These are phyloP conservation scores for Mycena pura DNA, from an alignment of 768 basidiomycete genomes.

Conservation along the genomic window DNA sequence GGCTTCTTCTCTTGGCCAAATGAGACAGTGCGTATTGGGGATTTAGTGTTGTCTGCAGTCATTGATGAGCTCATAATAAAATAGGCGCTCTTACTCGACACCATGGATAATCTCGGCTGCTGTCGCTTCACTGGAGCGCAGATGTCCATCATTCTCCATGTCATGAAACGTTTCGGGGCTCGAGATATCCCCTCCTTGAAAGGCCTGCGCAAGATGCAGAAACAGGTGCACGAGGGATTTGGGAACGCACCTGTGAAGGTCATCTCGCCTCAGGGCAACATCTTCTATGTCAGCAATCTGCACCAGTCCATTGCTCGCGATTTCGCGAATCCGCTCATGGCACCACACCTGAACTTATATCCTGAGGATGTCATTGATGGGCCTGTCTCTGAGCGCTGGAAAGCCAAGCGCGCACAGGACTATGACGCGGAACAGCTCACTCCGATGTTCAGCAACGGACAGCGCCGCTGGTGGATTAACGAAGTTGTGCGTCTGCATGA, in stretches of 20 bases:
- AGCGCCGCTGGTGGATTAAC: constrained; percentile 30
- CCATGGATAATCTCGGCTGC: constrained; percentile 39
- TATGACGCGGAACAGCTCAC: constrained; percentile 23
- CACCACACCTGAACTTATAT: constrained; percentile 35
- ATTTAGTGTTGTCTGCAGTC: too few species aligned
- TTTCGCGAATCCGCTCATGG: constrained; percentile 37
- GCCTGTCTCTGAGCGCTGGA: constrained; percentile 39
- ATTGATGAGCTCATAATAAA: too few species aligned
- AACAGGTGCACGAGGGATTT: constrained; percentile 18
- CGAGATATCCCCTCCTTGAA: constrained; percentile 37
- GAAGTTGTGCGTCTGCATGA: neutral
- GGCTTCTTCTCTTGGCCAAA: constrained; percentile 6
- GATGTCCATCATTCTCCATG: constrained; percentile 40
- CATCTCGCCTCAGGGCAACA: constrained; percentile 13
- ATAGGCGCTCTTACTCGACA: constrained; percentile 31
- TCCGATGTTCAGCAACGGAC: constrained; percentile 33
- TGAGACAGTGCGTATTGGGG: constrained; percentile 3
- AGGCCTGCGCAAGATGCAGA: constrained; percentile 31
- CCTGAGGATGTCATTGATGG: constrained; percentile 35
- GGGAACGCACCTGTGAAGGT: too few species aligned
- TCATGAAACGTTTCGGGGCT: constrained; percentile 34
- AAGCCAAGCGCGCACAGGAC: constrained; percentile 36
- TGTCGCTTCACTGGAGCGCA: constrained; percentile 36
- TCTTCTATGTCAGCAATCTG: constrained; percentile 8
- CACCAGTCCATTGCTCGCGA: constrained; percentile 31